A percentile compares a stretch with the other conserved stretches of the same genome.
phyloP scores from a whole-genome alignment of 2,329 filamentous ascomycete species.

The Fusarium lateritium region DNA sequence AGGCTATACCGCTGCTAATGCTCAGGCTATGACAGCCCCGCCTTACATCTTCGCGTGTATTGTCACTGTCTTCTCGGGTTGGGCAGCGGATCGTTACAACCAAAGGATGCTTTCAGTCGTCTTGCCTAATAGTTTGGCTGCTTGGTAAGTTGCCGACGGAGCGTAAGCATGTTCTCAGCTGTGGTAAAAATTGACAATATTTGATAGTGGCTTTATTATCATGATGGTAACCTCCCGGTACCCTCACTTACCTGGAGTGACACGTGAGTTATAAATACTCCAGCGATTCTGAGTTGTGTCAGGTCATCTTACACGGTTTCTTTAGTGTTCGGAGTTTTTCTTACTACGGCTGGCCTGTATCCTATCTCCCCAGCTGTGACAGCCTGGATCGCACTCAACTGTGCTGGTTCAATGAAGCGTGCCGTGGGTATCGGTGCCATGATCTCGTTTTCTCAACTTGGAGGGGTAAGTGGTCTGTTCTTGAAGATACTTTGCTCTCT shows the following conservation, averaged over 20 bases:
- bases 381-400: neutral
- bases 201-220: neutral
- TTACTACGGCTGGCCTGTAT: neutral
- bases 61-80: neutral
- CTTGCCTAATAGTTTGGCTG: neutral
- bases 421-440: neutral
- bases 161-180: too few relatives aligned
- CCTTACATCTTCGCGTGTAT: neutral
- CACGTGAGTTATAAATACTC: neutral
- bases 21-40: neutral
- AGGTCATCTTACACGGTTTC: neutral
- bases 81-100: neutral
- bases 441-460: neutral
- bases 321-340: neutral
- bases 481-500: neutral
- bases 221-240: neutral
- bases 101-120: neutral
- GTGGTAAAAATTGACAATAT: too few relatives aligned
- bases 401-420: neutral
- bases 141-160: neutral
- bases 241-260: neutral
- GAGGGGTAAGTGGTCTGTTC: neutral
- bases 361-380: neutral
- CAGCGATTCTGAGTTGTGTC: neutral
- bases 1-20: neutral